Conservation (phyloP, 129 eudicot species). For the Escallonia herrerae region DNA sequence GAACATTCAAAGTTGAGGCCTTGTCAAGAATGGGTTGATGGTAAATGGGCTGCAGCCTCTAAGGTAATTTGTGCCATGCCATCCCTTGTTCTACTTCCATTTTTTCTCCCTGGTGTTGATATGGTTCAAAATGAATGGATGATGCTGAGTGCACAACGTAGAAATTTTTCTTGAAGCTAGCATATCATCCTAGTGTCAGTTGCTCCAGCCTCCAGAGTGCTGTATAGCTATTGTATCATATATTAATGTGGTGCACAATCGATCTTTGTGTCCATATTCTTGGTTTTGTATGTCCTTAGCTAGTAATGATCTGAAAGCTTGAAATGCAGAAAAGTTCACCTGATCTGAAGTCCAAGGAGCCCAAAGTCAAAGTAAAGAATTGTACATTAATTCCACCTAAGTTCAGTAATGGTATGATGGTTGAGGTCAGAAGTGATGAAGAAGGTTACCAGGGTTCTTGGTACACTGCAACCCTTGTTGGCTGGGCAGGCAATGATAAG, state of each 20-base stretch:
- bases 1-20: constrained; percentile 35
- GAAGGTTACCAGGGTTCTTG: constrained; percentile 61
- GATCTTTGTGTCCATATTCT: neutral
- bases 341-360: constrained; percentile 9
- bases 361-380: constrained; percentile 19
- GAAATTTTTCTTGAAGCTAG: too few relatives aligned
- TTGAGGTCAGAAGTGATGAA: constrained; percentile 54
- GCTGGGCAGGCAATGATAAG: constrained; percentile 18
- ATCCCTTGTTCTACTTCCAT: neutral
- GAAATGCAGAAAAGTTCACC: constrained; percentile 6
- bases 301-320: neutral
- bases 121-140: neutral
- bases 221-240: neutral
- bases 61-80: constrained; percentile 11
- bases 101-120: neutral
- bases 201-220: too few relatives aligned
- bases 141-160: too few relatives aligned
- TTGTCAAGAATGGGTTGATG: constrained; percentile 42
- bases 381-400: constrained; percentile 7
- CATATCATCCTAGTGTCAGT: too few relatives aligned
- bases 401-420: constrained; percentile 28
- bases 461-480: constrained; percentile 46
- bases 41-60: constrained; percentile 31
- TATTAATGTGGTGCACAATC: too few relatives aligned
- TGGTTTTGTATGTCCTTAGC: neutral